These are phyloP conservation scores for Micractinium conductrix DNA, from an alignment of 139 green algal species.

Conservation along the genomic window DNA sequence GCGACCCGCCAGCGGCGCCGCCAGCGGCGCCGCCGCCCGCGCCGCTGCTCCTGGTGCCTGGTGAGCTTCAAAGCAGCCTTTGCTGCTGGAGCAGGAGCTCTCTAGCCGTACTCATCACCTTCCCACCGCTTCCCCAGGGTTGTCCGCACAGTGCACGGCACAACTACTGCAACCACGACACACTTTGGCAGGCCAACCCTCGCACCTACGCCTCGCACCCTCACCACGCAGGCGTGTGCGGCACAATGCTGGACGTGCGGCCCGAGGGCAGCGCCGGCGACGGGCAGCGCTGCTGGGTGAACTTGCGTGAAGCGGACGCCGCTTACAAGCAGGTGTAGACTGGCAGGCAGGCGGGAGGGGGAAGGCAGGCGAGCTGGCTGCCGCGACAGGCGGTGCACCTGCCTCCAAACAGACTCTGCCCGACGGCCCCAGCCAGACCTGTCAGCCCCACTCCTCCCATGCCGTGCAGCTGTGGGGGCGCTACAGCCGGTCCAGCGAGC, in stretches of 20 bases:
- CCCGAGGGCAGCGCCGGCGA: neutral
- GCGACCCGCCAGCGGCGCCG: neutral
- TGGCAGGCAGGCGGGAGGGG: no score
- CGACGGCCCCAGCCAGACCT: no score
- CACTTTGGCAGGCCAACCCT: neutral
- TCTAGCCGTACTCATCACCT: no score
- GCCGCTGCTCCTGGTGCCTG: constrained; percentile 18
- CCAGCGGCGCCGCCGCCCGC: neutral
- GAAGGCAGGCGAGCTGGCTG: neutral
- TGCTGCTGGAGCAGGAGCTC: neutral
- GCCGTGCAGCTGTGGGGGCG: constrained; percentile 34
- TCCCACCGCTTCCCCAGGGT: no score
- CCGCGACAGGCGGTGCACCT: neutral
- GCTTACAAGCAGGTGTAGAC: constrained; percentile 1
- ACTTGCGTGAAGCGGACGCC: neutral
- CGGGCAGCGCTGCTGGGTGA: constrained; percentile 34
- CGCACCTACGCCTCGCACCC: neutral
- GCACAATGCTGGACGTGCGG: constrained; percentile 18
- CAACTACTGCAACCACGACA: no score
- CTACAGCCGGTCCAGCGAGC: neutral
- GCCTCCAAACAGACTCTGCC: neutral
- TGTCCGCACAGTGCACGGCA: no score
- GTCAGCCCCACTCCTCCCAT: neutral
- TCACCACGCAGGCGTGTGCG: constrained; percentile 15
- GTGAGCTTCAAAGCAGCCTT: neutral